Base-by-base conservation (phyloP, 2,329 filamentous ascomycete species). In the Nigrospora osmanthi region DNA sequence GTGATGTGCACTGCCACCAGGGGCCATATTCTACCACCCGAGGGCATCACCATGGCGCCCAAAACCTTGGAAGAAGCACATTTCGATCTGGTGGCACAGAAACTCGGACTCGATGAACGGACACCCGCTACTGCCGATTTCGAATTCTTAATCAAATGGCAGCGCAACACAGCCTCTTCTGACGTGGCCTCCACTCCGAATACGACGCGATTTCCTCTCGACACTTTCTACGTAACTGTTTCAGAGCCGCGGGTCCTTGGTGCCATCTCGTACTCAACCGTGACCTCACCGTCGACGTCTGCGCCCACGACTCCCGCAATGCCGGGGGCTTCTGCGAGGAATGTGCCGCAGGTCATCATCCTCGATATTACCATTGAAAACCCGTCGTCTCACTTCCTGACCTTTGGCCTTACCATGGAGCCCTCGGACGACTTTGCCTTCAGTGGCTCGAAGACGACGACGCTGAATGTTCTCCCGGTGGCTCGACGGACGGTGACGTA, bases 351-450 rank as follows among this genome's bases (percentile, higher is more conserved):
- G 11, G 57, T 78, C 10, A 51, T 77, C 38, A 65, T 70, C 45
- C 61, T 81, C 13, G 67, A 74, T 36, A 60, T 80, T 59, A 88
- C 81, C 4, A 81, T 98, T 46, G 93, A 98, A 66, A 98, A 98
- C 61, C 87, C 90, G 0, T 96, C 91, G 0, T 85, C 83, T 61
- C 93, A 98, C 63, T 94, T 95, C 65, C 77, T 98, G 41, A 95
- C 90, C 0, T 98, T 98, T 66, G 89, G 87, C 30, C 65, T 97
- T 40, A 81, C 75, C 23, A 95, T 98, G 89, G 91, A 98, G 54
- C 86, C 89, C 3, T 91, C 81, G 60, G 89, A 95, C 52, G 80
- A 89, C 43, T 97, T 97, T 65, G 91, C 89, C 0, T 97, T 98
- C 64, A 89, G 87, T 9, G 93, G 93, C 0, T 73, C 87, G 2